Percentiles rank a stretch among this genome's conserved stretches.
Conservation (phyloP, 441 rosid genomes). For the Macaranga tanarius region DNA sequence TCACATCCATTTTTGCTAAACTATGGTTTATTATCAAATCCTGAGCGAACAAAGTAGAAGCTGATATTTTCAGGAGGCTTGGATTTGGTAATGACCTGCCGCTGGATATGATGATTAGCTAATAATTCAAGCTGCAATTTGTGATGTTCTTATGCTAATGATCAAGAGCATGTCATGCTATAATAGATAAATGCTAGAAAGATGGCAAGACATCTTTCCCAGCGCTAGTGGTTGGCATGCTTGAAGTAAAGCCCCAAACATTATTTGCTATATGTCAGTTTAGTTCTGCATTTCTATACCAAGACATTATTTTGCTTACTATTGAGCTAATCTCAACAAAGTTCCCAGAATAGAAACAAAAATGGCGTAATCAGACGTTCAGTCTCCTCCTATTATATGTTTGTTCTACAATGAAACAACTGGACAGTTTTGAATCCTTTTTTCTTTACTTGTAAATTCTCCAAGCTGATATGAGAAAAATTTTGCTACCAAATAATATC, state of each 20-base stretch:
- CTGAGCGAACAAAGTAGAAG: background rate
- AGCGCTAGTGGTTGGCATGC: background rate
- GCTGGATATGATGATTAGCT: background rate
- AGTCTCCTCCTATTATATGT: background rate
- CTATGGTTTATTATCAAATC: background rate
- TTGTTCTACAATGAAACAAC: background rate
- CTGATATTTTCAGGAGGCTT: background rate
- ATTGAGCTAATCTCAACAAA: background rate
- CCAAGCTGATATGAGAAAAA: background rate
- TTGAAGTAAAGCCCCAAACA: background rate
- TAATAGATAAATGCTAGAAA: background rate
- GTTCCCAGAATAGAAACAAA: too few relatives aligned
- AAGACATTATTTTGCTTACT: background rate
- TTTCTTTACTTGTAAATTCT: too few relatives aligned
- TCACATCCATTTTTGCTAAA: background rate
- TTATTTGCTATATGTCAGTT: background rate
- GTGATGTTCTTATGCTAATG: background rate
- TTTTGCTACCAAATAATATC: background rate
- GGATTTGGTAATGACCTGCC: background rate
- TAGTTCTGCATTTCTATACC: background rate
- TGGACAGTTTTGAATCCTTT: background rate
- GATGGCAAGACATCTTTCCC: background rate
- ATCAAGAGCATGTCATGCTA: background rate
- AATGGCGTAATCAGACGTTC: background rate
- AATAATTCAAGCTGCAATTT: background rate